Evolutionary conservation across 306 rosid species (phyloP), one percentile per base, ranked within the genome.

Genomic region (Rubus parviflorus): DNA sequence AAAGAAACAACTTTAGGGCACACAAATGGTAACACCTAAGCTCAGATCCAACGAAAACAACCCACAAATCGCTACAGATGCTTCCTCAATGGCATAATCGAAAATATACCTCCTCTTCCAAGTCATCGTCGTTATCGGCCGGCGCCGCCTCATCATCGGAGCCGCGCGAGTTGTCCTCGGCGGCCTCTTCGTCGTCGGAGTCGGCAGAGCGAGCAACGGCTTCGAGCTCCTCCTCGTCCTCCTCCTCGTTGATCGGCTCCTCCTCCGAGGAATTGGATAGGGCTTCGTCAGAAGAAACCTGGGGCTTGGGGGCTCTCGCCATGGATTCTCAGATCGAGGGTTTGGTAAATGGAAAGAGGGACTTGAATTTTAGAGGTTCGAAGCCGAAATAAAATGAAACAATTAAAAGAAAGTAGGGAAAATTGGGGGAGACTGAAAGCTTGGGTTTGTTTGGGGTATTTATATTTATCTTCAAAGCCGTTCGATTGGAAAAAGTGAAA

Each of bases 151-250:
- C 88, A 5, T 86, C 91, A 7, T 86, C 91, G 7, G 76, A 85
- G 3, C 45, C 83, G 0, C 85, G 82, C 5, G 60, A 69, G 73
- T 71, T 82, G 3, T 80, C 85, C 3, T 62, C 89, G 10, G 71
- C 84, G 17, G 75, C 83, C 12, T 48, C 89, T 3, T 88, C 97
- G 4, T 86, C 93, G 41, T 85, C 94, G 54, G 93, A 89, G 83
- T 73, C 89, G 38, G 93, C 92, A 40, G 97, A 81, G 82, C 97
- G 93, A 85, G 97, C 96, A 3, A 95, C 97, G 40, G 92, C 97
- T 67, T 95, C 88, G 69, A 95, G 86, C 83, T 95, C 99, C 75
- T 95, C 97, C 6, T 90, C 96, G 72, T 95, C 98, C 6, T 88
- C 98, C 54, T 86, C 93, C 2, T 87, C 84, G 81, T 84, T 88